Conservation (phyloP, 768 basidiomycete genomes). For the Tylopilus rubrobrunneus region DNA sequence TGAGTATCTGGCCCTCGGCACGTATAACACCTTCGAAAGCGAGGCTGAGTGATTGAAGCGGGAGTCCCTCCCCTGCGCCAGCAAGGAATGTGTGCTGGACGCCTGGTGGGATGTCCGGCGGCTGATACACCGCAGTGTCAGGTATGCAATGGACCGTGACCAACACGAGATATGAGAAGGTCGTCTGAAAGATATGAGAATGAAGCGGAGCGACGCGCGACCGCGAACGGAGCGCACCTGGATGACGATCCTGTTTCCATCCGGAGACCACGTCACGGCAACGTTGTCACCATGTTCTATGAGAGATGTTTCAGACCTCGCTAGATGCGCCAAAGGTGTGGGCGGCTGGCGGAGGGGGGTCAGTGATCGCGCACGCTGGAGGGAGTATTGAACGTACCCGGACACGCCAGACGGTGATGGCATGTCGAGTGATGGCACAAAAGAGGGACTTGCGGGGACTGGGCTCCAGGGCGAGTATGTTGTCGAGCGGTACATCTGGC, state of each 20-base stretch:
- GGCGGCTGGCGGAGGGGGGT: slow-evolving; percentile 49
- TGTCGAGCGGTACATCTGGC: slow-evolving; percentile 56
- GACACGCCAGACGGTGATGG: slow-evolving; percentile 78
- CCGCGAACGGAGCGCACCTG: slow-evolving; percentile 48
- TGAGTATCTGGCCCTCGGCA: slow-evolving; percentile 69
- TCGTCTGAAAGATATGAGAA: slow-evolving; percentile 50
- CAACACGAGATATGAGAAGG: slow-evolving; percentile 74
- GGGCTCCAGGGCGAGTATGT: slow-evolving; percentile 52
- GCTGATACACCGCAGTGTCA: slow-evolving; percentile 52
- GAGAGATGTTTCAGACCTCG: slow-evolving; percentile 73
- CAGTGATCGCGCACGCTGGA: not conserved
- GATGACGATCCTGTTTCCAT: slow-evolving; percentile 74
- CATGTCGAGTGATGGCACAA: slow-evolving; percentile 65
- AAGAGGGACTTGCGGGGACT: slow-evolving; percentile 78
- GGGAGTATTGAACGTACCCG: slow-evolving; percentile 47
- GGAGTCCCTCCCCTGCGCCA: slow-evolving; percentile 76
- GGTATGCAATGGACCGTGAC: slow-evolving; percentile 59
- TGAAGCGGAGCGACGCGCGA: slow-evolving; percentile 1
- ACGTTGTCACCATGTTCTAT: slow-evolving; percentile 81
- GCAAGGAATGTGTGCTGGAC: slow-evolving; percentile 68
- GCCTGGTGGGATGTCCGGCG: slow-evolving; percentile 42
- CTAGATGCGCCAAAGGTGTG: slow-evolving; percentile 65
- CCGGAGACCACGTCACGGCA: slow-evolving; percentile 76
- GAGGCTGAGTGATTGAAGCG: slow-evolving; percentile 63
- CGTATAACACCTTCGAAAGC: slow-evolving; percentile 80